Evolutionary conservation across 2,329 filamentous ascomycete genomes (phyloP).

Genomic region (Chaetothyriales sp.): DNA sequence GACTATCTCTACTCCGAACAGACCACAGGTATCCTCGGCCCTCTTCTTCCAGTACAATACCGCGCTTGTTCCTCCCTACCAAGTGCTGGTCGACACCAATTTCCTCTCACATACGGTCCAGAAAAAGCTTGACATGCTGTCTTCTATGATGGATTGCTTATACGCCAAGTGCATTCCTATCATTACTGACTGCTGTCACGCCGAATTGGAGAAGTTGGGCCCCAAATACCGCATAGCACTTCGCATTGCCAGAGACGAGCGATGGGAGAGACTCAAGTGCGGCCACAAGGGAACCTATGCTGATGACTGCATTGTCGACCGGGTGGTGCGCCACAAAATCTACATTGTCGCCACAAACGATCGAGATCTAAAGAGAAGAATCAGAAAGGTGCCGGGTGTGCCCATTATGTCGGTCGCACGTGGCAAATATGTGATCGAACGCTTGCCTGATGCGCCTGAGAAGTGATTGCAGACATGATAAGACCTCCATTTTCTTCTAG

Average conservation of each 20-base stretch:
- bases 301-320: slow-evolving; percentile 69
- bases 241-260: slow-evolving; percentile 72
- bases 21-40: slow-evolving; percentile 62
- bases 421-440: slow-evolving; percentile 89
- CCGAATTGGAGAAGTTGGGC: slow-evolving; percentile 77
- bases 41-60: slow-evolving; percentile 87
- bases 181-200: slow-evolving; percentile 70
- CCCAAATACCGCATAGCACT: slow-evolving; percentile 77
- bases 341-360: slow-evolving; percentile 60
- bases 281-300: slow-evolving; percentile 81
- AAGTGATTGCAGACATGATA: slow-evolving; percentile 6
- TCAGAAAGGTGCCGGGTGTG: slow-evolving; percentile 65
- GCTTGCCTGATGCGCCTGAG: slow-evolving; percentile 38
- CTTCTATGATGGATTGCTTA: slow-evolving; percentile 84
- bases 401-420: slow-evolving; percentile 62
- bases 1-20: slow-evolving; percentile 18
- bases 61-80: slow-evolving; percentile 69
- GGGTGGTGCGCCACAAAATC: slow-evolving; percentile 56
- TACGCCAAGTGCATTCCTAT: slow-evolving; percentile 83
- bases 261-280: slow-evolving; percentile 73
- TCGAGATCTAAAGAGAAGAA: slow-evolving; percentile 64
- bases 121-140: slow-evolving; percentile 72
- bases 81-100: slow-evolving; percentile 71
- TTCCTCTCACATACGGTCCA: slow-evolving; percentile 84
- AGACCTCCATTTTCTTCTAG: not conserved